These are phyloP conservation scores for Stramenopiles sp. DNA, from an alignment of 352 stramenopile genomes.

Conservation along the genomic window DNA sequence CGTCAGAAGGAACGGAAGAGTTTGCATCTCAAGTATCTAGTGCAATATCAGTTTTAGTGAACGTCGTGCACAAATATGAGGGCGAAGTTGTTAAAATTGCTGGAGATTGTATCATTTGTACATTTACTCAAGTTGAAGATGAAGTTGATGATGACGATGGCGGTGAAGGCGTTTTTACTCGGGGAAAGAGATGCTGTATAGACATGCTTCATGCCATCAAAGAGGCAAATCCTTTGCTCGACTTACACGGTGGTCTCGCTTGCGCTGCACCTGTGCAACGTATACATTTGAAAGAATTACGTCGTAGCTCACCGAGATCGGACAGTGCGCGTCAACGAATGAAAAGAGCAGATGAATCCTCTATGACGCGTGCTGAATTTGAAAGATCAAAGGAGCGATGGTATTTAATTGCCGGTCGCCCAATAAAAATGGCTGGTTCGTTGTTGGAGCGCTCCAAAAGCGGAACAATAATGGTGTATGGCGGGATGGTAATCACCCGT, in stretches of 20 bases:
- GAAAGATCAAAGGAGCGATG: background rate
- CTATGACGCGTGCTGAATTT: background rate
- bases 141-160: background rate
- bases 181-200: background rate
- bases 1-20: background rate
- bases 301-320: background rate
- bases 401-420: background rate
- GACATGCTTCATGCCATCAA: background rate
- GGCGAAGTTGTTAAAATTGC: background rate
- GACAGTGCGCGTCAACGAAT: background rate
- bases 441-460: background rate
- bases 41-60: background rate
- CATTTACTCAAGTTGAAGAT: background rate
- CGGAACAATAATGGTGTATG: background rate
- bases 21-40: background rate
- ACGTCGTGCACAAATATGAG: background rate
- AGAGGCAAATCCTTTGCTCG: background rate
- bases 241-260: background rate
- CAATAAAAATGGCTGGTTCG: background rate
- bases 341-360: background rate
- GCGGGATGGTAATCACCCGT: background rate
- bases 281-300: background rate
- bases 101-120: background rate
- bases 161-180: background rate
- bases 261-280: background rate